A percentile compares a stretch with the other conserved stretches of the same genome.
Conservation (phyloP, 495 filamentous ascomycete genomes). For the Tuber indicum region DNA sequence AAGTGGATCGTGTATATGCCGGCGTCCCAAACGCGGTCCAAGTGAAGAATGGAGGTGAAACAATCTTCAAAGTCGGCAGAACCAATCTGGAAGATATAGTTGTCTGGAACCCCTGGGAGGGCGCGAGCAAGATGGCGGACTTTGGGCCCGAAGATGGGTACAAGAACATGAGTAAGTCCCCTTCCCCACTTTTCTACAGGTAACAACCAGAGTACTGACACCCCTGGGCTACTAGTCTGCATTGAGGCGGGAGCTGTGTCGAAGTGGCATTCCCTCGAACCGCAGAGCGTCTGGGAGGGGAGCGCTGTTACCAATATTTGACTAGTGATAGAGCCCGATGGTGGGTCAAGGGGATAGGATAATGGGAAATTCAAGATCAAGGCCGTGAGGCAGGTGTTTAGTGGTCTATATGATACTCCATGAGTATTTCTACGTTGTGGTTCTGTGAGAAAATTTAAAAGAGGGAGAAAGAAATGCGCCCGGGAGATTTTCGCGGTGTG, state of each 20-base stretch:
- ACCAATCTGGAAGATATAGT: constrained; percentile 80
- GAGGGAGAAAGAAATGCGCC: neutral
- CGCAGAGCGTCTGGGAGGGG: constrained; percentile 81
- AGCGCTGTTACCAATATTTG: constrained; percentile 62
- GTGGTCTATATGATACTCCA: neutral
- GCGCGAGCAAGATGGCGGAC: constrained; percentile 77
- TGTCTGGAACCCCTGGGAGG: constrained; percentile 95
- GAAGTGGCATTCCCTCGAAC: constrained; percentile 75
- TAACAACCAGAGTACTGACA: constrained; percentile 6
- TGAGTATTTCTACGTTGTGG: neutral
- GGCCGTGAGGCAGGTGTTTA: neutral
- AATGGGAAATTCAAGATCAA: neutral
- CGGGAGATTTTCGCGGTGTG: neutral
- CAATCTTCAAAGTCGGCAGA: constrained; percentile 63
- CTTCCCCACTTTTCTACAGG: neutral
- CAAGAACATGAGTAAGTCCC: constrained; percentile 61
- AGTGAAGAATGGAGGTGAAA: constrained; percentile 55
- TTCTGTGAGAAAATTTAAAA: neutral
- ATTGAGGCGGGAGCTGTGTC: constrained; percentile 82
- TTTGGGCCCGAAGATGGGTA: constrained; percentile 85
- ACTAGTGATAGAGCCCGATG: constrained; percentile 8
- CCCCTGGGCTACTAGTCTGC: constrained; percentile 51
- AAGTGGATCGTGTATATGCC: constrained; percentile 76
- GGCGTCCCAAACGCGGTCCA: constrained; percentile 45
- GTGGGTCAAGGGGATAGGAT: neutral